Percentiles rank a stretch among this genome's conserved stretches.
These are phyloP conservation scores for Sarocladium strictum DNA, from an alignment of 2,329 filamentous ascomycete species.

Conservation along the genomic window DNA sequence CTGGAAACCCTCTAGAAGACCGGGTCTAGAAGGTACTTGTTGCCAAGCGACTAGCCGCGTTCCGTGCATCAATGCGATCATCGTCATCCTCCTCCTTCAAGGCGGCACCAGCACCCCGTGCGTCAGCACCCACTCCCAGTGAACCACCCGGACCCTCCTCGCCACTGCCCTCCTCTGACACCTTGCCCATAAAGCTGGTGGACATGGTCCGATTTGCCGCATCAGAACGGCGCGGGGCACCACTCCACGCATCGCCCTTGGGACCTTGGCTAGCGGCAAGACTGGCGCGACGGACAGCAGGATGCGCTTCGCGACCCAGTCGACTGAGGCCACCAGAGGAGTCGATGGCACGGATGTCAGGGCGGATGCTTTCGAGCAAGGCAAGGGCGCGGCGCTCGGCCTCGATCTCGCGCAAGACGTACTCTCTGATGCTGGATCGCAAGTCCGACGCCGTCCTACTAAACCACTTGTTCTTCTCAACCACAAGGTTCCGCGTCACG, in stretches of 20 bases:
- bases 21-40: constrained; percentile 75
- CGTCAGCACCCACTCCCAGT: constrained; percentile 31
- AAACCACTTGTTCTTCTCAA: constrained; percentile 90
- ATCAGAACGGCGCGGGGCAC: constrained; percentile 77
- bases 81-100: constrained; percentile 80
- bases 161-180: constrained; percentile 54
- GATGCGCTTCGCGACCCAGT: constrained; percentile 83
- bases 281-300: constrained; percentile 64
- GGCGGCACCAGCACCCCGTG: constrained; percentile 32
- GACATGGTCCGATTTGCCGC: constrained; percentile 73
- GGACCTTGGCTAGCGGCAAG: constrained; percentile 87
- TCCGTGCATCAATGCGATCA: constrained; percentile 89
- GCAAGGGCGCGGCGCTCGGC: constrained; percentile 87
- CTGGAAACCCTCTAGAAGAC: neutral
- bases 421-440: constrained; percentile 78
- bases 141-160: constrained; percentile 36
- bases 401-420: constrained; percentile 91
- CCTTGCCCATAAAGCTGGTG: constrained; percentile 60
- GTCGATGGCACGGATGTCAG: constrained; percentile 91
- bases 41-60: constrained; percentile 88
- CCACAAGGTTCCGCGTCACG: constrained; percentile 82
- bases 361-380: constrained; percentile 86
- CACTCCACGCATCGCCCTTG: constrained; percentile 97
- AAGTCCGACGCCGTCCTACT: constrained; percentile 79
- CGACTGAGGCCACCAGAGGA: constrained; percentile 82